These are phyloP conservation scores for Talaromyces proteolyticus DNA, from an alignment of 495 filamentous ascomycete genomes.

Conservation along the genomic window DNA sequence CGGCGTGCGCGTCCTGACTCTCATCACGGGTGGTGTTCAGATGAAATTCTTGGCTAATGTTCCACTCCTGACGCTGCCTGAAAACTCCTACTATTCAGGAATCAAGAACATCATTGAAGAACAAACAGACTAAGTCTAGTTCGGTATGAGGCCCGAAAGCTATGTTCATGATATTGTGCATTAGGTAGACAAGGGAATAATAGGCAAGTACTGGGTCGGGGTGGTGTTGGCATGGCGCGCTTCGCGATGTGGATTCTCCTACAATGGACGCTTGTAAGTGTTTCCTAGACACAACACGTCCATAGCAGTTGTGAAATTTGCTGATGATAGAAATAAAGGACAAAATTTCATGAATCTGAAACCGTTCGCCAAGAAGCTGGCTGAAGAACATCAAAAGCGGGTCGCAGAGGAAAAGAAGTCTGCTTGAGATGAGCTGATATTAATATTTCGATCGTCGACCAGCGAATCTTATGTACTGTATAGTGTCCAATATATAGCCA, in stretches of 20 bases:
- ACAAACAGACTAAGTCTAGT: not conserved
- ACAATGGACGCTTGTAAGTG: not conserved
- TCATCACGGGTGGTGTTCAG: slow-evolving; percentile 16
- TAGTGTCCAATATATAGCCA: too few species aligned
- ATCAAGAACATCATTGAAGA: not conserved
- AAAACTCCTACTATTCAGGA: not conserved
- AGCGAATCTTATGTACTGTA: too few species aligned
- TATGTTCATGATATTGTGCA: not conserved
- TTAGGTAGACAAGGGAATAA: not conserved
- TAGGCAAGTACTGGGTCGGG: not conserved
- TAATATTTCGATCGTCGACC: too few species aligned
- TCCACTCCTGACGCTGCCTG: not conserved
- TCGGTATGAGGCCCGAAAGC: not conserved
- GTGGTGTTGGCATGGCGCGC: not conserved
- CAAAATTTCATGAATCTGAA: not conserved
- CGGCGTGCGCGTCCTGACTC: slow-evolving; percentile 47
- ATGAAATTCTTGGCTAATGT: slow-evolving; percentile 6
- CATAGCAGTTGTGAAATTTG: too few species aligned
- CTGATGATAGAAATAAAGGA: not conserved
- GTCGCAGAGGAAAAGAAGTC: too few species aligned
- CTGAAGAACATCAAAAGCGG: too few species aligned
- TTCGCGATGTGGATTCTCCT: not conserved
- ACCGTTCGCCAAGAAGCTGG: not conserved
- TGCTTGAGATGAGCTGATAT: too few species aligned
- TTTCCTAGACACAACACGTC: not conserved